Evolutionary conservation across 1,284 basidiomycete species (phyloP).

Genomic region (Stereum hirsutum): DNA sequence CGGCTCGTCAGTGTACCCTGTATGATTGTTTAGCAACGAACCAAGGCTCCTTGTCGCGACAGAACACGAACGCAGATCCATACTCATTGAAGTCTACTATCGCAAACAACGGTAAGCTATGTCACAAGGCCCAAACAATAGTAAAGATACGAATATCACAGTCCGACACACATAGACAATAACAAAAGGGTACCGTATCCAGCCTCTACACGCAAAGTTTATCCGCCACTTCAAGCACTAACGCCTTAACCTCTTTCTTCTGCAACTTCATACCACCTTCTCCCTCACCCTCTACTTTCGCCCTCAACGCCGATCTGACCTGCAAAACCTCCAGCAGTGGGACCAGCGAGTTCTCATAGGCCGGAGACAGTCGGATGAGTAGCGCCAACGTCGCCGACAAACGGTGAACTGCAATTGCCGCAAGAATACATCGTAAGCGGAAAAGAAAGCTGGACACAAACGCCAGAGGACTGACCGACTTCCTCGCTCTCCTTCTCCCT

Average conservation of each 20-base stretch:
- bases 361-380: constrained; percentile 61
- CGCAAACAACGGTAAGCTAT: too few relatives aligned
- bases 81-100: too few relatives aligned
- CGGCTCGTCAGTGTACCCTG: too few relatives aligned
- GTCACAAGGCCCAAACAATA: too few relatives aligned
- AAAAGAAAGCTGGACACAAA: constrained; percentile 13
- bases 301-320: constrained; percentile 39
- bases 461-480: constrained; percentile 48
- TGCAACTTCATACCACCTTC: constrained; percentile 40
- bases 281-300: constrained; percentile 34
- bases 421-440: neutral
- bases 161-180: too few relatives aligned
- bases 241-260: constrained; percentile 47
- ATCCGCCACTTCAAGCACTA: constrained; percentile 58
- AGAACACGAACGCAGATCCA: too few relatives aligned
- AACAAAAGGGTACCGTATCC: too few relatives aligned
- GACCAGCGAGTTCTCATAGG: constrained; percentile 39
- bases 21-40: too few relatives aligned
- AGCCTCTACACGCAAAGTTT: constrained; percentile 25
- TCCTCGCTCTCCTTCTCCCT: constrained; percentile 70
- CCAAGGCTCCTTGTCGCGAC: too few relatives aligned
- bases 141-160: too few relatives aligned
- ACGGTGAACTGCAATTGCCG: constrained; percentile 53
- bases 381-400: constrained; percentile 70
- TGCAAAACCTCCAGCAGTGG: constrained; percentile 68